Conservation (phyloP, 352 stramenopile species). For the Elongisporangium senticosum region DNA sequence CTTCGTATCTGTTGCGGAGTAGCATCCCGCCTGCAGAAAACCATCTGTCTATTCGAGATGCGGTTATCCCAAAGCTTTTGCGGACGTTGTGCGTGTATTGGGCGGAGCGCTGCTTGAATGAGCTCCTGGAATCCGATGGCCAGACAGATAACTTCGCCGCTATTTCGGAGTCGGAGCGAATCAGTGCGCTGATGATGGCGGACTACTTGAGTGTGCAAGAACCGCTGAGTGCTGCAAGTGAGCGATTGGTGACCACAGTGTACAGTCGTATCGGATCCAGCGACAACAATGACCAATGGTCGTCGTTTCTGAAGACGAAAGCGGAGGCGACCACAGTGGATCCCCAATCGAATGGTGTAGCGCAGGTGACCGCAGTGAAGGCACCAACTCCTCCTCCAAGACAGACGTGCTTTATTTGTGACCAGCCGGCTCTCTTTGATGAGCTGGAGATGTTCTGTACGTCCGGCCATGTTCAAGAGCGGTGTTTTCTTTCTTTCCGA, state of each 20-base stretch:
- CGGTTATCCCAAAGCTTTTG: constrained; percentile 29
- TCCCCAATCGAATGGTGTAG: neutral
- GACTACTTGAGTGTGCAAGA: constrained; percentile 72
- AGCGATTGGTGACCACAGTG: constrained; percentile 46
- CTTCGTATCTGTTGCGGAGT: constrained; percentile 49
- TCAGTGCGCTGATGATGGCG: constrained; percentile 66
- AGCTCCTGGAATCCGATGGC: constrained; percentile 35
- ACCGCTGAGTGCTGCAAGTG: constrained; percentile 21
- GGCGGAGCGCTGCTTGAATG: constrained; percentile 50
- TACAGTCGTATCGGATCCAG: constrained; percentile 53
- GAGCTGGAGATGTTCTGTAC: constrained; percentile 59
- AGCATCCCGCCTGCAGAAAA: constrained; percentile 49
- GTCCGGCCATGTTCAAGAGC: constrained; percentile 56
- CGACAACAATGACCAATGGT: constrained; percentile 39
- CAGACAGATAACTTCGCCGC: constrained; percentile 22
- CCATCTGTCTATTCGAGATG: constrained; percentile 31
- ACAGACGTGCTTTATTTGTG: constrained; percentile 67
- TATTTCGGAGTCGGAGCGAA: constrained; percentile 27
- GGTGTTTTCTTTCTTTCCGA: constrained; percentile 75
- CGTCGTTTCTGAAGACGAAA: constrained; percentile 26
- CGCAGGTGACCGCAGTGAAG: neutral
- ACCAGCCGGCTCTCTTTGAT: constrained; percentile 49
- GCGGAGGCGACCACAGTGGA: neutral
- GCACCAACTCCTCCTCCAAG: constrained; percentile 33
- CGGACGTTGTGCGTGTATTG: constrained; percentile 53